Evolutionary conservation across 225 moss, liverwort and hornwort species (phyloP).

Genomic region (Polytrichum commune): DNA sequence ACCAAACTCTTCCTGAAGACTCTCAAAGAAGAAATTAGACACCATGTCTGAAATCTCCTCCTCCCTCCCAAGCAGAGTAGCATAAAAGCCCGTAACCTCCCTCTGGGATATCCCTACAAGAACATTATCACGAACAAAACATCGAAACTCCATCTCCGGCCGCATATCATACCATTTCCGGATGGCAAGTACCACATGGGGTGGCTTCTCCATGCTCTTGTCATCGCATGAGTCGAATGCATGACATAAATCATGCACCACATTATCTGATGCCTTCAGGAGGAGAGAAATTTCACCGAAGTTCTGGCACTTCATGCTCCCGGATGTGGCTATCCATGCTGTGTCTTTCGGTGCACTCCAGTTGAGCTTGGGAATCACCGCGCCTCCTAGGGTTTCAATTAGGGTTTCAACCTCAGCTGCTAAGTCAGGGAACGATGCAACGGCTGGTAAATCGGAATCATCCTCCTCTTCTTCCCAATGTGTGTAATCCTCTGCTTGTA

Average conservation of each 20-base stretch:
- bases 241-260: constrained; percentile 73
- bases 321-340: constrained; percentile 75
- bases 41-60: constrained; percentile 50
- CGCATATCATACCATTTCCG: constrained; percentile 90
- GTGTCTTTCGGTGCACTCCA: constrained; percentile 97
- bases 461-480: constrained; percentile 91
- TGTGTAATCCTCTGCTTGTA: constrained; percentile 82
- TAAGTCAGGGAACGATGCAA: constrained; percentile 65
- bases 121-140: constrained; percentile 51
- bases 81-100: constrained; percentile 95
- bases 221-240: constrained; percentile 90
- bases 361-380: constrained; percentile 89
- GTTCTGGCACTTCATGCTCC: constrained; percentile 75
- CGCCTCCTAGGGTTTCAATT: constrained; percentile 68
- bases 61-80: constrained; percentile 45
- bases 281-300: constrained; percentile 74
- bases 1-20: constrained; percentile 53
- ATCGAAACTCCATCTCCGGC: constrained; percentile 95
- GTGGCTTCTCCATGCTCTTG: constrained; percentile 50
- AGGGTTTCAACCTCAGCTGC: constrained; percentile 48
- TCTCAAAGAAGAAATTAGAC: constrained; percentile 54
- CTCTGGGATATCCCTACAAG: constrained; percentile 73
- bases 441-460: constrained; percentile 31
- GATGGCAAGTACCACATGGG: constrained; percentile 62
- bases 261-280: constrained; percentile 82